These are phyloP conservation scores for Ephemerocybe angulata DNA, from an alignment of 768 basidiomycete species.

Conservation along the genomic window DNA sequence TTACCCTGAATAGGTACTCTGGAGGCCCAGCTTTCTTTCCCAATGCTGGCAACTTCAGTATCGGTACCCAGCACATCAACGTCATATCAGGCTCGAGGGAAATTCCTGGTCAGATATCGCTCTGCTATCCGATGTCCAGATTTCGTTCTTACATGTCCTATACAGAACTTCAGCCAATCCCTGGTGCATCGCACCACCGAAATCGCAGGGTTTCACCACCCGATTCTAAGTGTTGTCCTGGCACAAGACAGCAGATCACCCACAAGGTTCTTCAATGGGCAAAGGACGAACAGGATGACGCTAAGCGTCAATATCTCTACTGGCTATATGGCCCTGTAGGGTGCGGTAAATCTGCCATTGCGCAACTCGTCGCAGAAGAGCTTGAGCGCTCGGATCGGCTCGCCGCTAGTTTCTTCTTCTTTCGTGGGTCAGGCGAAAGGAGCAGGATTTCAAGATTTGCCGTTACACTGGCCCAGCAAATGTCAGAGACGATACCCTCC, in stretches of 20 bases:
- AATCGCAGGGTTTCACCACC: not conserved
- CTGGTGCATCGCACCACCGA: not conserved
- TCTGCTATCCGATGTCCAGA: too few relatives aligned
- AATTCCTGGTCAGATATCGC: too few relatives aligned
- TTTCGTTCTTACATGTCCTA: too few relatives aligned
- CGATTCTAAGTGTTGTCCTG: not conserved
- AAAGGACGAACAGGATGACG: not conserved
- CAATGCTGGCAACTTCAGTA: too few relatives aligned
- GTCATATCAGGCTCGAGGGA: too few relatives aligned
- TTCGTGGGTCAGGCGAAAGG: not conserved
- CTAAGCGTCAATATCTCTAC: not conserved
- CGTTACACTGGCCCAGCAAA: not conserved
- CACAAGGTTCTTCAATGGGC: not conserved
- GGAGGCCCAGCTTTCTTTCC: too few relatives aligned
- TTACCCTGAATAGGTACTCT: too few relatives aligned
- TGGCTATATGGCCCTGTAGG: slow-evolving; percentile 2
- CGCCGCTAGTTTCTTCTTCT: slow-evolving; percentile 5
- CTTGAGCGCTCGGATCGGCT: not conserved
- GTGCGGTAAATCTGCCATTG: slow-evolving; percentile 1
- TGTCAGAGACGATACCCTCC: not conserved
- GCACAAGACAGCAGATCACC: not conserved
- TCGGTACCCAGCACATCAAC: too few relatives aligned
- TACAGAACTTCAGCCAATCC: too few relatives aligned
- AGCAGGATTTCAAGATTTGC: not conserved
- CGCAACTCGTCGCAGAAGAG: not conserved